phyloP scores from a whole-genome alignment of 1,284 basidiomycete genomes.

The Apiotrichum laibachii region DNA sequence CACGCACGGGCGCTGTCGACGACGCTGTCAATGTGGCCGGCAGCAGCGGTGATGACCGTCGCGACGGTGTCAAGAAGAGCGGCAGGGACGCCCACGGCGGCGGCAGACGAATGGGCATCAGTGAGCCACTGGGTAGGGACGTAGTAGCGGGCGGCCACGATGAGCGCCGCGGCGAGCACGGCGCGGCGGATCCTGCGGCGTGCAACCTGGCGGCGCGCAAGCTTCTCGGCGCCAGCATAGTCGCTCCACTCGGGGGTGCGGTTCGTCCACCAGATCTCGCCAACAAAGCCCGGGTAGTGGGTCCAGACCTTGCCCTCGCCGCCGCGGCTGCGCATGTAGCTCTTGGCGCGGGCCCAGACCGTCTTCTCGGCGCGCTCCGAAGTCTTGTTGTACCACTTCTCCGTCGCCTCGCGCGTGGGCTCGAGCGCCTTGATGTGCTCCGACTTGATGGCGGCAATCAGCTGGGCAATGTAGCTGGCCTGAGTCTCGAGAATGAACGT shows the following conservation, averaged over 20 bases:
- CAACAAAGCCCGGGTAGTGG: slow-evolving; percentile 7
- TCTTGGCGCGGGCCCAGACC: slow-evolving; percentile 3
- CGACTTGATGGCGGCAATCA: slow-evolving; percentile 1
- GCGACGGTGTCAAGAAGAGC: not conserved
- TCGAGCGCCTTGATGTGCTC: slow-evolving; percentile 1
- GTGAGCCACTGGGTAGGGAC: not conserved
- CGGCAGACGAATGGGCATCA: not conserved
- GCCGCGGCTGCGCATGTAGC: slow-evolving; percentile 13
- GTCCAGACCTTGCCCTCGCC: slow-evolving; percentile 14
- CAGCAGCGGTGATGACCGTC: not conserved
- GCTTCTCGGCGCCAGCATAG: slow-evolving; percentile 3
- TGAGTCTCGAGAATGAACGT: slow-evolving; percentile 10
- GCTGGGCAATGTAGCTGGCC: slow-evolving; percentile 8
- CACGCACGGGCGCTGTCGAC: too few relatives aligned
- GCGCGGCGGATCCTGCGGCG: not conserved
- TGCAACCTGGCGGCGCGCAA: not conserved
- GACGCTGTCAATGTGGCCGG: not conserved
- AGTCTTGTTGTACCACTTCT: slow-evolving; percentile 2
- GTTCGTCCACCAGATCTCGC: slow-evolving; percentile 7
- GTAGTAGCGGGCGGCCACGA: not conserved
- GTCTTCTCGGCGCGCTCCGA: slow-evolving; percentile 2
- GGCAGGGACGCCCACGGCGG: not conserved
- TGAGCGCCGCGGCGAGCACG: not conserved
- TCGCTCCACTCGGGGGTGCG: slow-evolving; percentile 6
- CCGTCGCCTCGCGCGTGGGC: not conserved